Base-by-base conservation (phyloP, 225 moss, liverwort and hornwort species). In the Rhytidiadelphus loreus region DNA sequence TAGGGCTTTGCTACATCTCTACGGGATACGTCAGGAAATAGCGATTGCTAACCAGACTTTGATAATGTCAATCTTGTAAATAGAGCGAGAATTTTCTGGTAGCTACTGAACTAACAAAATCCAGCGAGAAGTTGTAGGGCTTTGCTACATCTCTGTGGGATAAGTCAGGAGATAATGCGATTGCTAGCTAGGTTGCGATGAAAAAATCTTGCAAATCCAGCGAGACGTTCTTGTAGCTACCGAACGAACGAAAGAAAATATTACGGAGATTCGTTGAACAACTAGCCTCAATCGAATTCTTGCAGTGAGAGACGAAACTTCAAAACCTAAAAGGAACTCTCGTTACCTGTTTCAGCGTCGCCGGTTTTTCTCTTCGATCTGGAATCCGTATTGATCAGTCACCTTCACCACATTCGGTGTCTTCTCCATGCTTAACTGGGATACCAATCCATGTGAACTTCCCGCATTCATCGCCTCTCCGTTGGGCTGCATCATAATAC, bases 321-420 rank as follows among this genome's bases (percentile, higher is more conserved):
- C 2, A 77, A 55, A 65, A 11, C 65, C 37, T 37, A 21, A 66
- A 61, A 66, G 8, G 13, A 29, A 39, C 17, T 16, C n/a, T 39
- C 79, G 92, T 96, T 8, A 97, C 95, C 74, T 94, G 89, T 78
- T 95, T 93, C 74, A 97, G 94, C 11, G 92, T 91, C 74, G 94
- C 94, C 17, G 97, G 97, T 62, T 97, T 94, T 60, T 96, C 96
- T 29, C 91, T 88, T 98, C 97, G 32, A 97, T 60, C 33, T 93
- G 92, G 84, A 98, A 98, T 35, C 90, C 91, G 62, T 97, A 94
- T 33, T 95, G 92, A 86, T 97, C 98, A 50, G 94, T 92, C 56
- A 97, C 94, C 89, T 96, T 96, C 90, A 96, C 95, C 77, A 91
- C 91, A 35, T 86, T 90, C 41, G 91, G 70, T 83, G 87, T 93